These are phyloP conservation scores for Fusarium circinatum DNA, from an alignment of 2,329 filamentous ascomycete species.

Conservation along the genomic window DNA sequence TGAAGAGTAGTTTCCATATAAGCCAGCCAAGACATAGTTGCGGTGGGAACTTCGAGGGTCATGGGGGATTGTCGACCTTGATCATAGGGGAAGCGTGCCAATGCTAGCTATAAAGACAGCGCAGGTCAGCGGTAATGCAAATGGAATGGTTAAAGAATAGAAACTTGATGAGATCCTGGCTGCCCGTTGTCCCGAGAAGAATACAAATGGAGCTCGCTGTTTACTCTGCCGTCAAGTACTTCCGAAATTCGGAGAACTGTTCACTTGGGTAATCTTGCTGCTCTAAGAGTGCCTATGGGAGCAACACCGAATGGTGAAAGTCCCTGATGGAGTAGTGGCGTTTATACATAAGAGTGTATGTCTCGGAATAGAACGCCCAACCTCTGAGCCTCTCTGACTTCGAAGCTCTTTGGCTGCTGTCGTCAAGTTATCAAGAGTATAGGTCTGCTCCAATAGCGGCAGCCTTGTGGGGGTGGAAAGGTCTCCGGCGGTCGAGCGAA, in stretches of 20 bases:
- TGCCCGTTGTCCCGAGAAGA: neutral
- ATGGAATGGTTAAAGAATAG: accelerated
- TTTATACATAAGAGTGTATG: accelerated
- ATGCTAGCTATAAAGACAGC: neutral
- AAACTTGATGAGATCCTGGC: no score
- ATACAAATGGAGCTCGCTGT: neutral
- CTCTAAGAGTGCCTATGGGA: accelerated
- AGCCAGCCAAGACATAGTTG: neutral
- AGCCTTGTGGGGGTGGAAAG: accelerated
- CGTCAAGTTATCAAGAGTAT: neutral
- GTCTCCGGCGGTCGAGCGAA: neutral
- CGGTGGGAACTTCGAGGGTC: neutral
- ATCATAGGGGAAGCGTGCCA: no score
- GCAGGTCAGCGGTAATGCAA: neutral
- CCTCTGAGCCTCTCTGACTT: neutral
- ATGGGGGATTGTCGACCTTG: neutral
- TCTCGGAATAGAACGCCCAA: no score
- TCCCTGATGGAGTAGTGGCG: neutral
- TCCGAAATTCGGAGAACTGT: neutral
- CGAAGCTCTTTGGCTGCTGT: neutral
- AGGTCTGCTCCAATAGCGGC: accelerated
- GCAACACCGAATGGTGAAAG: neutral
- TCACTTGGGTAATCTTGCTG: no score
- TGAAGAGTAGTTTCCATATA: no score
- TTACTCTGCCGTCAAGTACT: no score